Evolutionary conservation across 805 yeast species (phyloP).

Genomic region (Myxozyma sirexii): DNA sequence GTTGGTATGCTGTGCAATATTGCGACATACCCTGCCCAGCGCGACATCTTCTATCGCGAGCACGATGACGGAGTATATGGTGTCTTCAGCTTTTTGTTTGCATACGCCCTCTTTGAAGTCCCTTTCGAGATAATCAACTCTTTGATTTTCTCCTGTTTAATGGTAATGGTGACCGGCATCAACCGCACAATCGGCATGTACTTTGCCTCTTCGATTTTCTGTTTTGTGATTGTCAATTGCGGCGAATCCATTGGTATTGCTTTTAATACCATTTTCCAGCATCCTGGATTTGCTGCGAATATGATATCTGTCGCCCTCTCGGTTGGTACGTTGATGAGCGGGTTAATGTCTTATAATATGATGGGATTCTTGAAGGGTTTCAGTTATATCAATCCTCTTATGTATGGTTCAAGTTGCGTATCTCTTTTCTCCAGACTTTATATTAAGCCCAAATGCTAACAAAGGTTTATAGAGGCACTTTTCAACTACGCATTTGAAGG

Average conservation of each 20-base stretch:
- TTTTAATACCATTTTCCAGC: conserved; percentile 70
- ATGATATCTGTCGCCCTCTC: conserved; percentile 66
- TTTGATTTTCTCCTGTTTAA: conserved; percentile 59
- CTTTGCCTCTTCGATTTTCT: conserved; percentile 61
- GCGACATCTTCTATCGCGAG: conserved; percentile 77
- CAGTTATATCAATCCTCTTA: conserved; percentile 77
- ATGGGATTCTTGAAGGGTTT: conserved; percentile 66
- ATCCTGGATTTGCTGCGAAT: conserved; percentile 80
- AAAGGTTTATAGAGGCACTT: conserved; percentile 10
- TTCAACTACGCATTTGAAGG: conserved; percentile 51
- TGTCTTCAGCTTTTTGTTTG: conserved; percentile 60
- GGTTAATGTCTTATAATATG: conserved; percentile 78
- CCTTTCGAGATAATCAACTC: conserved; percentile 68
- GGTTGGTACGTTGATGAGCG: conserved; percentile 81
- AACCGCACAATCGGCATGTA: conserved; percentile 69
- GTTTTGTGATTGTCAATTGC: conserved; percentile 61
- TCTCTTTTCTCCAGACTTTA: neutral
- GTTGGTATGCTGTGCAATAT: conserved; percentile 80
- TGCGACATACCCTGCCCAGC: conserved; percentile 71
- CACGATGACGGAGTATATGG: conserved; percentile 73
- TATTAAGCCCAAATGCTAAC: conserved; percentile 6
- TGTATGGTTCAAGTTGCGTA: conserved; percentile 49
- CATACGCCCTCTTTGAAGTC: conserved; percentile 64
- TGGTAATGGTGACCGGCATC: conserved; percentile 72
- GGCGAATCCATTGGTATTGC: conserved; percentile 87